A percentile compares a stretch with the other conserved stretches of the same genome.
These are phyloP conservation scores for Eucalyptus coolabah DNA, from an alignment of 345 rosid genomes.

Conservation along the genomic window DNA sequence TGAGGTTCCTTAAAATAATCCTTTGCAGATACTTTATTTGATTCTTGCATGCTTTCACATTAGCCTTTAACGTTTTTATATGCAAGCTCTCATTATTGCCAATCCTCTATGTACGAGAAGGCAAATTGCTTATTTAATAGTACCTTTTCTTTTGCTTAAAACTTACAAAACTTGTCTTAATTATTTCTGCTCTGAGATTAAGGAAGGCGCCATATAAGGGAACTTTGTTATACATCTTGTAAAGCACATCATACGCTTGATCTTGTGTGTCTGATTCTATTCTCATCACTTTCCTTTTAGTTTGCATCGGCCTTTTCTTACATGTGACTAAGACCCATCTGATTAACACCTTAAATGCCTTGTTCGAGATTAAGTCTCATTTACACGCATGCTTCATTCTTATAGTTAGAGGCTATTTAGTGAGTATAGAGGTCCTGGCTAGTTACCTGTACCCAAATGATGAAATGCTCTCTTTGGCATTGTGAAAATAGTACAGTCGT, in stretches of 20 bases:
- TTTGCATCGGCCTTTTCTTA: not conserved
- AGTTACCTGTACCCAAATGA: not conserved
- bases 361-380: not conserved
- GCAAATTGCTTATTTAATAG: not conserved
- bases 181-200: not conserved
- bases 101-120: not conserved
- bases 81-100: not conserved
- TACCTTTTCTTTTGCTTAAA: not conserved
- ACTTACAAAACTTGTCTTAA: not conserved
- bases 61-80: not conserved
- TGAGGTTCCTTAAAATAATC: conserved; percentile 12
- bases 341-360: not conserved
- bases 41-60: not conserved
- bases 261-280: not conserved
- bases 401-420: not conserved
- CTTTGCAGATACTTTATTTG: not conserved
- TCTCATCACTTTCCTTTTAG: not conserved
- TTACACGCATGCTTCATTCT: not conserved
- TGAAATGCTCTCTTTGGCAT: not conserved
- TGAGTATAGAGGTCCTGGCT: not conserved
- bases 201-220: not conserved
- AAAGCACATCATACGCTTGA: not conserved
- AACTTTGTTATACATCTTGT: not conserved
- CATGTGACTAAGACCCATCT: not conserved
- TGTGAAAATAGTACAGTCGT: not conserved